Evolutionary conservation across 345 rosid genomes (phyloP).

Genomic region (Citrus hindsii): DNA sequence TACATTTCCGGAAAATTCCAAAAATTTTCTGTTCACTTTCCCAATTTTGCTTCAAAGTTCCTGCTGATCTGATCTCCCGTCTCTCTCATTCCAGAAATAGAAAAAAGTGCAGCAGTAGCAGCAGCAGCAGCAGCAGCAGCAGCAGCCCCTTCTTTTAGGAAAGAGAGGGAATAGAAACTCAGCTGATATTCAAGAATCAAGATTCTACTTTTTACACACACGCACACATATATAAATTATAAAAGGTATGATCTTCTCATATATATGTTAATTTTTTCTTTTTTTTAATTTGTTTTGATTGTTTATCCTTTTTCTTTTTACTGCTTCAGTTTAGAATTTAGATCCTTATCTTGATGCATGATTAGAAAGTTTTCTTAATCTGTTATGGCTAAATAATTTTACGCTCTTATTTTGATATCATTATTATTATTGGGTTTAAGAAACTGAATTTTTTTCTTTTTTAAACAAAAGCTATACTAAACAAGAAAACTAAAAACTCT

Average conservation of each 20-base stretch:
- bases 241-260: background rate
- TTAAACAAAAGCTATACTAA: background rate
- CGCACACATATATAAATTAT: too few species aligned
- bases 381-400: background rate
- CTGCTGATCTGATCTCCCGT: background rate
- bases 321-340: background rate
- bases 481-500: too few species aligned
- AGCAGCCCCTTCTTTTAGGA: background rate
- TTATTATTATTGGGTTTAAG: background rate
- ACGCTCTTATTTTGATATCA: too few species aligned
- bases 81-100: background rate
- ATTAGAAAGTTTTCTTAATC: background rate
- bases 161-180: background rate
- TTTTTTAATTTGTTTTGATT: too few species aligned
- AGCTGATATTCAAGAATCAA: background rate
- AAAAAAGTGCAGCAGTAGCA: background rate
- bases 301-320: too few species aligned
- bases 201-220: background rate
- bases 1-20: background rate
- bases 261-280: too few species aligned
- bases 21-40: background rate
- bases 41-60: background rate
- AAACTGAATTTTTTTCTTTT: background rate
- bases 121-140: too few species aligned
- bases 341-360: background rate